Evolutionary conservation across 169 alveolate species (phyloP).

Genomic region (Theileria orientalis): DNA sequence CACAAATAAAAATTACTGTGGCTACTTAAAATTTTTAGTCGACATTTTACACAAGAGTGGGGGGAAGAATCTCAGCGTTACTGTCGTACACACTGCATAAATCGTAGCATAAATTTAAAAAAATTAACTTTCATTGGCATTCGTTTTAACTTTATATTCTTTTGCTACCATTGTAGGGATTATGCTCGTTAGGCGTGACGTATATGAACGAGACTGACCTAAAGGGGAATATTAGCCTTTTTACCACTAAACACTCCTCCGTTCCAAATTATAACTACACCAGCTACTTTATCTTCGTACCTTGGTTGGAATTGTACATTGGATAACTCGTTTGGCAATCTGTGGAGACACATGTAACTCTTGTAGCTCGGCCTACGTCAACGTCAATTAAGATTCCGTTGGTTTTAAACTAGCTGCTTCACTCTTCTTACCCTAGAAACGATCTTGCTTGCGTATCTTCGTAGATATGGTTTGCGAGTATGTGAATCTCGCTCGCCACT

Average conservation of each 20-base stretch:
- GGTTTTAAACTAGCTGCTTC: background rate
- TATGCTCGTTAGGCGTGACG: background rate
- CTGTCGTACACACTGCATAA: too few species aligned
- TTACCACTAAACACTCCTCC: background rate
- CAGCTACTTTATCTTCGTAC: too few species aligned
- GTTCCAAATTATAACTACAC: background rate
- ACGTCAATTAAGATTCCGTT: background rate
- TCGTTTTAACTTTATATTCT: too few species aligned
- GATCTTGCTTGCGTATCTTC: conserved; percentile 17
- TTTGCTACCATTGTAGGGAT: background rate
- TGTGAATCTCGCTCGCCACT: conserved; percentile 47
- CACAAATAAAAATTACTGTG: too few species aligned
- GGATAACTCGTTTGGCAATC: conserved; percentile 46
- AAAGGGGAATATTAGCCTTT: background rate
- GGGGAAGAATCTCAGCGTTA: too few species aligned
- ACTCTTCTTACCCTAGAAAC: conserved; percentile 13
- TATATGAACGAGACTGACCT: conserved; percentile 8
- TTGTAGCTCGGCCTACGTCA: conserved; percentile 17
- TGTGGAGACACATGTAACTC: conserved; percentile 46
- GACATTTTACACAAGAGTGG: too few species aligned
- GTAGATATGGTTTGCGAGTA: conserved; percentile 55
- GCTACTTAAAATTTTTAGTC: too few species aligned
- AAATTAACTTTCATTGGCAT: too few species aligned
- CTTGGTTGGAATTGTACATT: conserved; percentile 1
- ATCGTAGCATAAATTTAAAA: too few species aligned